Evolutionary conservation across 1,139 yeast species (phyloP), one percentile per base, ranked within the genome.

Genomic region (Yamadazyma friedrichii): DNA sequence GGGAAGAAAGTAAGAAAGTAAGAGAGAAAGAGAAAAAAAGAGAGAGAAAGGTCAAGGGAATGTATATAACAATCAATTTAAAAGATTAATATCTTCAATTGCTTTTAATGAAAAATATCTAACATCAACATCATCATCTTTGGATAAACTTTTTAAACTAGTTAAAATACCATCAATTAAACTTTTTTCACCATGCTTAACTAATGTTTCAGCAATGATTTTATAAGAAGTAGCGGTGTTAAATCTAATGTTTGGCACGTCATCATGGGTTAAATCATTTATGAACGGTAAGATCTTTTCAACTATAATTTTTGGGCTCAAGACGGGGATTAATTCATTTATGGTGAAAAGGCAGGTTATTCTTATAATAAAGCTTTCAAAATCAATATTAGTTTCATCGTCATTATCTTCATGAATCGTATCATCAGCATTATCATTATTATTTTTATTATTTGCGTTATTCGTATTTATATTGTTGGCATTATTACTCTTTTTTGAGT

Each of bases 171-270:
- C 76, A 29, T 67, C 65, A 40, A 87, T 75, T 46, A 83, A 62
- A 38, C 68, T 67, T 28, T 60, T 55, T 9, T 44, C 43, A 17
- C 55, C 52, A 38, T 50, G 53, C 46, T 62, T 58, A 37, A 64
- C 54, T 51, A 80, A 72, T 29, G 77, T 73, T 59, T 78, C 76
- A 32, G 77, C 82, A 39, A 87, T 68, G 15, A 75, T 71, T 35
- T 80, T 74, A 58, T 85, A 82, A 25, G 96, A 80, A 63, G 88
- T 89, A 20, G 98, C 98, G 49, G 88, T 91, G 62, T 91, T 93
- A 70, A 93, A 93, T 59, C 97, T 77, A 52, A 93, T 91, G 62
- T 93, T 93, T 53, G 99, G 96, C 42, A 93, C 97, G 4, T 82
- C 76, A 65, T 93, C 98, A 40, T 73, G 73, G 37, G 82, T 73